phyloP scores from a whole-genome alignment of 345 rosid species.

The Lagerstroemia speciosa region DNA sequence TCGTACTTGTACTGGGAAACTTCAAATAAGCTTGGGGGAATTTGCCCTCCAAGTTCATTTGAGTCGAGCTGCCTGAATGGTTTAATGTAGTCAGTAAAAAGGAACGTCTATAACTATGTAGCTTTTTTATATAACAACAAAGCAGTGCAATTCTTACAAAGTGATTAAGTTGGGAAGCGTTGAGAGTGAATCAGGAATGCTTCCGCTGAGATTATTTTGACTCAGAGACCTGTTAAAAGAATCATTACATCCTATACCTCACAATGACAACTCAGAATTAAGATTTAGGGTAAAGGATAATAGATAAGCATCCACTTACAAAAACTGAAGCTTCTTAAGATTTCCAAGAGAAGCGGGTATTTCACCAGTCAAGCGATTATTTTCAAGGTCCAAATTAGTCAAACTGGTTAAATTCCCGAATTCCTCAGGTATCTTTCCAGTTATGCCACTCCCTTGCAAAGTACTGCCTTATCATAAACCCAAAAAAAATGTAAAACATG shows the following conservation, averaged over 20 bases:
- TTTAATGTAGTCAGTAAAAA: neutral
- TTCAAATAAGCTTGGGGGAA: constrained; percentile 58
- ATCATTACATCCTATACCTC: constrained; percentile 8
- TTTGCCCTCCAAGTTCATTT: constrained; percentile 62
- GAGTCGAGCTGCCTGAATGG: constrained; percentile 63
- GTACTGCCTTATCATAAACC: constrained; percentile 36
- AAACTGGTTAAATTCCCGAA: constrained; percentile 78
- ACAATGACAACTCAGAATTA: constrained; percentile 3
- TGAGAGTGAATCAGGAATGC: constrained; percentile 60
- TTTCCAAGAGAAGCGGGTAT: constrained; percentile 80
- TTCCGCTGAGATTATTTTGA: constrained; percentile 76
- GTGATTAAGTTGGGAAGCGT: constrained; percentile 54
- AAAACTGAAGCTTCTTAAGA: constrained; percentile 80
- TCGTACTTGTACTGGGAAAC: constrained; percentile 70
- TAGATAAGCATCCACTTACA: constrained; percentile 44
- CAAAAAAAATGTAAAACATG: neutral
- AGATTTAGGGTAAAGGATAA: constrained; percentile 10
- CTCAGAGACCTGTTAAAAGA: constrained; percentile 57
- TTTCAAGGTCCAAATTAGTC: constrained; percentile 80
- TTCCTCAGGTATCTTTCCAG: constrained; percentile 77
- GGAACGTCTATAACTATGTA: neutral
- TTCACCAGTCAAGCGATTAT: constrained; percentile 63
- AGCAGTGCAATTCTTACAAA: constrained; percentile 47
- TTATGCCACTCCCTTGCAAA: constrained; percentile 84
- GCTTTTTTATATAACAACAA: neutral